Base-by-base conservation (phyloP, 2,329 filamentous ascomycete species). In the Epichloe sibirici region DNA sequence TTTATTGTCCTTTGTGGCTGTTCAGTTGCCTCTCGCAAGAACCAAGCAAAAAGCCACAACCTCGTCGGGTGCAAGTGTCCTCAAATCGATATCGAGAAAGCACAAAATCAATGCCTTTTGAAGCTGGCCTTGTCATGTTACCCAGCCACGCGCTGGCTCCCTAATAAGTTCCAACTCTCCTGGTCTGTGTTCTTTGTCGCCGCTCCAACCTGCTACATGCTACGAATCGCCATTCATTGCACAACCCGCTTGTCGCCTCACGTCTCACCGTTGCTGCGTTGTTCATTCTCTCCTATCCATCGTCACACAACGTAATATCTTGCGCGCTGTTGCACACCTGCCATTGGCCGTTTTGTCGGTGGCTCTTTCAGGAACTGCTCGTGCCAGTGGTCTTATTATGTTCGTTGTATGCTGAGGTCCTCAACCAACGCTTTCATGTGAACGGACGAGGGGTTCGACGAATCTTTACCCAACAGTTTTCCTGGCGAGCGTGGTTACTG, bases 161-260 rank as follows among this genome's bases (percentile, higher is more conserved):
- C 15, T 21, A 21, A 21, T 21, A 23, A 28, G 8, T 39, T 48
- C 28, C 25, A 15, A 35, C 48, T 17, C 44, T 31, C 23, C 45
- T 53, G 51, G 17, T 15, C 49, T 39, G 31, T 55, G 48, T 44
- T 39, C 40, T 39, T 39, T n/a, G 42, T 45, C 40, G 45, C 42
- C 47, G 52, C 45, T 49, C n/a, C 52, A 25, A 6, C 37, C 49
- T 23, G 21, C 51, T 53, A 53, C 55, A 54, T 53, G 58, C 55
- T 55, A 53, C 57, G 53, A 52, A 57, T 58, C 49, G 52, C 57
- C 47, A 55, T 58, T 55, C 49, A 55, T 58, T 55, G 53, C 53
- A 57, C 54, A 53, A 56, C 46, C 48, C 25, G 13, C 38, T 44
- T 51, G 43, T 37, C 45, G 39, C 49, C 52, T 51, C 40, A 28